Conservation (phyloP, 129 eudicot species). For the Chrysanthemum seticuspe region DNA sequence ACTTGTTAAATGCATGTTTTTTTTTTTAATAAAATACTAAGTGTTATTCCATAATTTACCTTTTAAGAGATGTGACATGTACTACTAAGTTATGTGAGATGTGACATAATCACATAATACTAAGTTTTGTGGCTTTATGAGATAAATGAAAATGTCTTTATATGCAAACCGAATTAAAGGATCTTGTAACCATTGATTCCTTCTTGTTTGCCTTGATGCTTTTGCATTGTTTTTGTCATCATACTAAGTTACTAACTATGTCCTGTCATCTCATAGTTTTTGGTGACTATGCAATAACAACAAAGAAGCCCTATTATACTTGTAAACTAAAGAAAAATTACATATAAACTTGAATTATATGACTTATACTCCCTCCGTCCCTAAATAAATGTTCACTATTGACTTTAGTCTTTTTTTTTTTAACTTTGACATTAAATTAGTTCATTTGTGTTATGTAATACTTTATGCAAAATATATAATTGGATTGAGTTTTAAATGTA, state of each 20-base stretch:
- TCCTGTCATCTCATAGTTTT: background rate
- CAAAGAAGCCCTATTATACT: too few species aligned
- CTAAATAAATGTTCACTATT: too few species aligned
- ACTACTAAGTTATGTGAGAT: conserved; percentile 8
- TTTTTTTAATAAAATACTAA: background rate
- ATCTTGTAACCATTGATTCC: conserved; percentile 54
- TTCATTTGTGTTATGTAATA: too few species aligned
- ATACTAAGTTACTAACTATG: conserved; percentile 5
- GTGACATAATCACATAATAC: conserved; percentile 13
- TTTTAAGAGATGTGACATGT: conserved; percentile 12
- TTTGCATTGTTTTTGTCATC: conserved; percentile 39
- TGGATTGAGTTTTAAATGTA: too few species aligned
- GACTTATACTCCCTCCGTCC: too few species aligned
- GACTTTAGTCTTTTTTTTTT: too few species aligned
- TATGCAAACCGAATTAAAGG: conserved; percentile 36
- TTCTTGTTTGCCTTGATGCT: conserved; percentile 21
- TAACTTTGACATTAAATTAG: too few species aligned
- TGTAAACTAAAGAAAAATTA: too few species aligned
- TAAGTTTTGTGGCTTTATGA: conserved; percentile 24
- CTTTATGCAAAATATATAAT: too few species aligned
- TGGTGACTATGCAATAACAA: too few species aligned
- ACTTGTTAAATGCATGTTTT: background rate
- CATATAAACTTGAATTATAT: too few species aligned
- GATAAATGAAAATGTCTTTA: conserved; percentile 28
- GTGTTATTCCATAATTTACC: conserved; percentile 19